Evolutionary conservation across 2,329 filamentous ascomycete species (phyloP).

Genomic region (Talaromyces sp.): DNA sequence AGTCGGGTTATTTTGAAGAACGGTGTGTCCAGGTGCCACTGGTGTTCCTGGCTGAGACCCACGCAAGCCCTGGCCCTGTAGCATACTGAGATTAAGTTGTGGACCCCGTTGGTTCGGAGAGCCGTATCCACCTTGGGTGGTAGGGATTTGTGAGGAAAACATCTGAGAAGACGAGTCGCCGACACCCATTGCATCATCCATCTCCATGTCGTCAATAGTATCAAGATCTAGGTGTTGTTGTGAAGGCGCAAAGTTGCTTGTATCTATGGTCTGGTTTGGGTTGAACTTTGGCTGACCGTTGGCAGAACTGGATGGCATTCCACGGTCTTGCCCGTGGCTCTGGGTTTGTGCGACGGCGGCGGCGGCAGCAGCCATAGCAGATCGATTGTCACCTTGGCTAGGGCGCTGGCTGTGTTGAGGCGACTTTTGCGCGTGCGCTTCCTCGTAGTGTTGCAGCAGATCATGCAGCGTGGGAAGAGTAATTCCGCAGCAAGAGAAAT

Average conservation of each 20-base stretch:
- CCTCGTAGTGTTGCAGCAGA: constrained; percentile 92
- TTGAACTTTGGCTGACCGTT: constrained; percentile 33
- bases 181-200: constrained; percentile 73
- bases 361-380: constrained; percentile 42
- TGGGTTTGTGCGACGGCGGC: constrained; percentile 47
- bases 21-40: constrained; percentile 60
- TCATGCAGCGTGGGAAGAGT: constrained; percentile 90
- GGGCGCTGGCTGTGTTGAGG: constrained; percentile 45
- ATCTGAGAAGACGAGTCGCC: constrained; percentile 32
- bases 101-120: constrained; percentile 54
- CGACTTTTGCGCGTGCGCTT: constrained; percentile 74
- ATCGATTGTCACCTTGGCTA: constrained; percentile 48
- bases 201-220: constrained; percentile 88
- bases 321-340: constrained; percentile 29
- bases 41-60: constrained; percentile 85
- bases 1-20: constrained; percentile 88
- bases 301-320: constrained; percentile 28
- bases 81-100: constrained; percentile 74
- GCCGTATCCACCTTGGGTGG: constrained; percentile 57
- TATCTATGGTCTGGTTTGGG: constrained; percentile 21
- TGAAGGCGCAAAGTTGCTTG: constrained; percentile 17
- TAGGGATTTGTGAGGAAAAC: constrained; percentile 51
- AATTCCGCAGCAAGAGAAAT: constrained; percentile 91
- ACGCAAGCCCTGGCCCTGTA: constrained; percentile 69
- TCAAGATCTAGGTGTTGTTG: constrained; percentile 59